Conservation (phyloP, 1,284 basidiomycete genomes). For the Mycosarcoma maydis region DNA sequence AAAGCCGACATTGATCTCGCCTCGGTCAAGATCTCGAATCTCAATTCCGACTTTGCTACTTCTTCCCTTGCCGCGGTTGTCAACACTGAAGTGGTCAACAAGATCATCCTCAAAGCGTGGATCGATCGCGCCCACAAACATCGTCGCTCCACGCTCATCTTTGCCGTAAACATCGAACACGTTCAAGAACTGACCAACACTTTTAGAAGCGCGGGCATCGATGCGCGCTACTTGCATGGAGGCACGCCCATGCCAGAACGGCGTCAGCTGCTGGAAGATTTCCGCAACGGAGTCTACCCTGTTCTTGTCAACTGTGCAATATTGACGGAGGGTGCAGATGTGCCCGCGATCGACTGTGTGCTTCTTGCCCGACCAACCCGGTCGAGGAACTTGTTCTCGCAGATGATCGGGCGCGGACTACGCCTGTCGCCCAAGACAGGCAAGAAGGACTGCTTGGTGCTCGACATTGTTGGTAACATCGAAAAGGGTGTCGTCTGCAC, state of each 20-base stretch:
- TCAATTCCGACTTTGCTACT: constrained; percentile 50
- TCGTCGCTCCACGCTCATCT: constrained; percentile 86
- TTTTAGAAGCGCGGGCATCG: constrained; percentile 81
- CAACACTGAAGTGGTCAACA: constrained; percentile 58
- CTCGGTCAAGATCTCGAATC: constrained; percentile 37
- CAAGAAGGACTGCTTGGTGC: constrained; percentile 85
- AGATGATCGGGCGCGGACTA: constrained; percentile 97
- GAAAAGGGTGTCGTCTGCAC: constrained; percentile 79
- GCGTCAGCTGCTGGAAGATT: constrained; percentile 75
- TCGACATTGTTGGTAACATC: constrained; percentile 88
- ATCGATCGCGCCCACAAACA: constrained; percentile 48
- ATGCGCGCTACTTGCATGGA: constrained; percentile 81
- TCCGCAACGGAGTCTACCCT: constrained; percentile 79
- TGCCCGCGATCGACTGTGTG: constrained; percentile 80
- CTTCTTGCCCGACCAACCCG: constrained; percentile 79
- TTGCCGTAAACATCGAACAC: constrained; percentile 87
- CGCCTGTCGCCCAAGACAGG: constrained; percentile 81
- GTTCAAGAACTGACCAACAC: constrained; percentile 78
- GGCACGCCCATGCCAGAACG: constrained; percentile 77
- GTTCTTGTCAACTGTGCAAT: constrained; percentile 93
- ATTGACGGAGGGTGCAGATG: constrained; percentile 69
- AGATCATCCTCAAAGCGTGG: constrained; percentile 62
- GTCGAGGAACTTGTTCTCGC: constrained; percentile 86
- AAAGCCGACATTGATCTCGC: constrained; percentile 58
- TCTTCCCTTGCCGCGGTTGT: constrained; percentile 55